Conservation (phyloP, 2,329 filamentous ascomycete species). For the Trichoderma sp. region DNA sequence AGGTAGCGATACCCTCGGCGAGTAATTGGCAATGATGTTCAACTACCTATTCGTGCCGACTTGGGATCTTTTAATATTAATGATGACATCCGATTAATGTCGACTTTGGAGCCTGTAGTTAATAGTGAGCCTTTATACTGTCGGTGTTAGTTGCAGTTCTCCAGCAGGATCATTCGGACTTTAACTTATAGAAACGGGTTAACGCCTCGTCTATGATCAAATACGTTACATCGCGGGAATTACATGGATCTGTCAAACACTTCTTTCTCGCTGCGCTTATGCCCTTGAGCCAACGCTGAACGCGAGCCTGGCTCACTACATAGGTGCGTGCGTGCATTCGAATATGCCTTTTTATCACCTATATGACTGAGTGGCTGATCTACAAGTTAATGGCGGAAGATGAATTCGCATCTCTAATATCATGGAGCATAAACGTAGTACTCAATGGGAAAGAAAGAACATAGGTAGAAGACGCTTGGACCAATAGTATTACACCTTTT, state of each 20-base stretch:
- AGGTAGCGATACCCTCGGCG: too few relatives aligned
- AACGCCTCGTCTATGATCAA: neutral
- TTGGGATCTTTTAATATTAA: too few relatives aligned
- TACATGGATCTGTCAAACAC: neutral
- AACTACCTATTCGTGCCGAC: too few relatives aligned
- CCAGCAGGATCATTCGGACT: neutral
- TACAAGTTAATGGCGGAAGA: neutral
- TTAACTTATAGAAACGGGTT: neutral
- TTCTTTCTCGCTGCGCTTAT: neutral
- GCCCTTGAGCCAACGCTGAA: neutral
- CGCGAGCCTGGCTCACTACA: too few relatives aligned
- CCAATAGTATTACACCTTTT: conserved; percentile 7
- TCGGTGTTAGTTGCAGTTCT: neutral
- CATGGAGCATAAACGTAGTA: neutral
- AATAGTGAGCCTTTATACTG: too few relatives aligned
- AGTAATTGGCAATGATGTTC: too few relatives aligned
- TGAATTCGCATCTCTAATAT: neutral
- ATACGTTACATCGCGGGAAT: neutral
- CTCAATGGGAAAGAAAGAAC: neutral
- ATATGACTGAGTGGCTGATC: neutral
- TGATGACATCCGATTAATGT: too few relatives aligned
- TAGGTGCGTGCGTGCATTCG: too few relatives aligned
- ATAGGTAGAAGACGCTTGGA: neutral
- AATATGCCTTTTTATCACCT: too few relatives aligned
- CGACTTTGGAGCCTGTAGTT: too few relatives aligned